Base-by-base conservation (phyloP, 768 basidiomycete genomes). In the Holtermannia corniformis region DNA sequence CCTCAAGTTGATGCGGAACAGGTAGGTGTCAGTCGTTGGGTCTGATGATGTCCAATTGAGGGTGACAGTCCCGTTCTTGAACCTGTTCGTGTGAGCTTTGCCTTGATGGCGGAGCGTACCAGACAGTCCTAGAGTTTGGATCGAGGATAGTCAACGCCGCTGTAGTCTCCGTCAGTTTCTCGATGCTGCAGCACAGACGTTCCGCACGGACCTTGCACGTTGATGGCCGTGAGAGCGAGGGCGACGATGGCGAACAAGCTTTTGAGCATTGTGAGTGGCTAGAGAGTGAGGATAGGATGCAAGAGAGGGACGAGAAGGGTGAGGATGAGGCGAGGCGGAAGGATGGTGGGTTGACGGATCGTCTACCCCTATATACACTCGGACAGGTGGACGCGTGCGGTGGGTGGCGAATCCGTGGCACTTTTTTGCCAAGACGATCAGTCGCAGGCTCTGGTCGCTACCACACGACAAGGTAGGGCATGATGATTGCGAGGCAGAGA, bases 51-150 rank as follows among this genome's bases (percentile, higher is more conserved):
- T 64, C 65, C 65, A 67, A 40, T 67, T 67, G 41, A 64, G 49
- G 14, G 55, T 49, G 28, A 67, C 65, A 0, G 65, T 67, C 44
- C 60, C 53, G 51, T 67, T 67, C 28, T 52, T 55, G 50, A 62
- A 67, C 64, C 64, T 62, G 43, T 24, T 50, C 13, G n/a, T 42
- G 24, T 42, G 40, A 14, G 13, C 5, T 22, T 42, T 3, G 14
- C 42, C 16, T 43, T 32, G 13, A 3, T 32, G 25, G 14, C 24
- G 28, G 19, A 26, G 40, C 58, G 48, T 44, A 56, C 59, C 59
- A 60, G 28, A 60, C 45, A 4, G 59, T 57, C 11, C 54, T 28
- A 24, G 51, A 54, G 26, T 42, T 47, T 11, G 59, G 59, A 24
- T 60, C 50, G 45, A 55, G 51, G 46, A 60, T 54, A 3, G 59